A percentile compares a stretch with the other conserved stretches of the same genome.
Evolutionary conservation across 495 filamentous ascomycete species (phyloP).

Genomic region (Podospora didyma): DNA sequence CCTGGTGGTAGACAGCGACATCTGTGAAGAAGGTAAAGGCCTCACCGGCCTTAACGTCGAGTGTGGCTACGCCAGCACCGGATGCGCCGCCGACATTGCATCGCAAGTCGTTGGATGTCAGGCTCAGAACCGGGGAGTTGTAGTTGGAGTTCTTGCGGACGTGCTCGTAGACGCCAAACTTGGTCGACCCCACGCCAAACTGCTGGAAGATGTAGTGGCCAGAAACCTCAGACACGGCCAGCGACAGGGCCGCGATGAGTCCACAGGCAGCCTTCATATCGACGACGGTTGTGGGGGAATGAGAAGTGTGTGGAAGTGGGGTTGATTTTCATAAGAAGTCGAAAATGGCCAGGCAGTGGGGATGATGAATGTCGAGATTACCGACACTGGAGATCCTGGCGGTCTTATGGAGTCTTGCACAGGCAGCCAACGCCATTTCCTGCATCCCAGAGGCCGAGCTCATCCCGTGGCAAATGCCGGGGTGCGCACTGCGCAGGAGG

Average conservation of each 20-base stretch:
- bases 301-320: too few species aligned
- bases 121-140: slow-evolving; percentile 55
- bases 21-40: slow-evolving; percentile 47
- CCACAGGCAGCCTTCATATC: slow-evolving; percentile 33
- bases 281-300: background rate
- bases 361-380: too few species aligned
- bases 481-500: slow-evolving; percentile 7
- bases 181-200: slow-evolving; percentile 39
- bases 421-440: background rate
- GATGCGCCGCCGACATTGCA: slow-evolving; percentile 55
- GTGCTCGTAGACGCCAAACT: slow-evolving; percentile 47
- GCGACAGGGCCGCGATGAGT: slow-evolving; percentile 27
- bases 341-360: too few species aligned
- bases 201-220: slow-evolving; percentile 50
- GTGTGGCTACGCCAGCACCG: slow-evolving; percentile 41
- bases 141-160: slow-evolving; percentile 54
- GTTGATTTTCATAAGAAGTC: too few species aligned
- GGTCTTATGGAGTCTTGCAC: background rate
- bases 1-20: slow-evolving; percentile 57
- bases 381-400: too few species aligned
- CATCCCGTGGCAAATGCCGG: slow-evolving; percentile 21
- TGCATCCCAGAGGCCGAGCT: slow-evolving; percentile 6
- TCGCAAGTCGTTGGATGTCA: slow-evolving; percentile 49
- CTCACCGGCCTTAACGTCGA: slow-evolving; percentile 48
- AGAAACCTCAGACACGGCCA: slow-evolving; percentile 33